Conservation (phyloP, 1,284 basidiomycete genomes). For the Pyrrhoderma lamaoense region DNA sequence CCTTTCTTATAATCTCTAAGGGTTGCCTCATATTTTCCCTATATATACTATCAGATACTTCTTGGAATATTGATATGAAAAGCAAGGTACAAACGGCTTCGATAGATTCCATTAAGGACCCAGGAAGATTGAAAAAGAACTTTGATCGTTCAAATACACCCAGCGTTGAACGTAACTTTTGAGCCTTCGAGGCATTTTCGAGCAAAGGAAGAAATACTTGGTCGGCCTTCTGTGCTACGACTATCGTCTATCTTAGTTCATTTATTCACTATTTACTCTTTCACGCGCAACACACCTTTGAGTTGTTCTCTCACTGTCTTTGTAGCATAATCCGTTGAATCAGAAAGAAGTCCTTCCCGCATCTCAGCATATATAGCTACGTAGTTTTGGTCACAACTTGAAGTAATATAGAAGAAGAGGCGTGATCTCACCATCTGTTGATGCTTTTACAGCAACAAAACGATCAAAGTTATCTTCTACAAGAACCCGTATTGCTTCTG, state of each 20-base stretch:
- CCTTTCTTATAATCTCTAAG: constrained; percentile 98
- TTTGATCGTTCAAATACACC: constrained; percentile 95
- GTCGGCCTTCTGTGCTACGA: constrained; percentile 83
- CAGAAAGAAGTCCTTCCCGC: constrained; percentile 79
- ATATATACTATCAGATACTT: constrained; percentile 5
- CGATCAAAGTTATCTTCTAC: constrained; percentile 98
- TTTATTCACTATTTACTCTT: not conserved
- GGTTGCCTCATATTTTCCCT: constrained; percentile 92
- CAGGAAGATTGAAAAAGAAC: constrained; percentile 98
- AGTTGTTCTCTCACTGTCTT: constrained; percentile 76
- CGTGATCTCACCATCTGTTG: constrained; percentile 72
- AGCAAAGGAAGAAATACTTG: constrained; percentile 95
- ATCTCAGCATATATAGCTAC: constrained; percentile 88
- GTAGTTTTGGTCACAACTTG: constrained; percentile 1
- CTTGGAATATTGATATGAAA: constrained; percentile 1
- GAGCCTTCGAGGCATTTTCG: constrained; percentile 92
- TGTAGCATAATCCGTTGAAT: constrained; percentile 77
- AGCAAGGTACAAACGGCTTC: constrained; percentile 58
- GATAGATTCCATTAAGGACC: constrained; percentile 85
- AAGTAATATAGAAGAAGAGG: not conserved
- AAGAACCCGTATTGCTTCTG: constrained; percentile 87
- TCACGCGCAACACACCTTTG: constrained; percentile 56
- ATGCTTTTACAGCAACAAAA: constrained; percentile 96
- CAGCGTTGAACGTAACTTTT: constrained; percentile 87
- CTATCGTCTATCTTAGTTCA: constrained; percentile 32